Base-by-base conservation (phyloP, 805 yeast genomes). In the Kodamaea sagamina region DNA sequence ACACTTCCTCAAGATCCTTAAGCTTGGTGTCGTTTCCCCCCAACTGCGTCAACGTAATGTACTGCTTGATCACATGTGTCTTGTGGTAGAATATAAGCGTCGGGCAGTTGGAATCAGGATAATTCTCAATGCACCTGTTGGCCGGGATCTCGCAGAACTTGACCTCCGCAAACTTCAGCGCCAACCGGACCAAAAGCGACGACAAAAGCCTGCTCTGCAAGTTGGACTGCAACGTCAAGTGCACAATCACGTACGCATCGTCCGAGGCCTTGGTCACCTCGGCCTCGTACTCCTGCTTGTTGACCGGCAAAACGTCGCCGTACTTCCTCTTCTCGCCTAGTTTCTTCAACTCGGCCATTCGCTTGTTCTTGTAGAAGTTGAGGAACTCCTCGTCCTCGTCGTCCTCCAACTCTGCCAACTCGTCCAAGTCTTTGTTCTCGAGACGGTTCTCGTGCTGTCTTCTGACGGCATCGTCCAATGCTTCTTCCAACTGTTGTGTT, bases 121-220 rank as follows among this genome's bases (percentile, higher is more conserved):
- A 93, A 58, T 84, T 82, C 57, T 92, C 98, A 50, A 90, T 85
- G 41, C 97, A 96, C 62, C 97, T 81, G 46, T 79, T 75, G 17
- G 87, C 96, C n/a, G 86, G 84, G 38, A 93, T 93, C 53, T 93
- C 97, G 32, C 89, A 92, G 59, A 93, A 86, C 63, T 93, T 93
- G 53, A 92, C 65, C 57, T 93, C 96, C 16, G 79, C 77, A 60
- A 79, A 92, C 55, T 79, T 84, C 1, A 65, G 58, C 0, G 98
- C 93, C 11, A 81, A 59, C 11, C 73, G 64, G 8, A 59, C 56
- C 51, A 86, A 72, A n/a, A 88, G 57, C 2, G 80, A 75, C 0
- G 81, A 66, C 36, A 92, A 67, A 8, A 90, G 65, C 47, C 95
- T 75, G 36, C 93, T 83, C 62, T 89, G 96, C 19, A 85, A 61